These are phyloP conservation scores for Mercurialis annua DNA, from an alignment of 345 rosid genomes.

Conservation along the genomic window DNA sequence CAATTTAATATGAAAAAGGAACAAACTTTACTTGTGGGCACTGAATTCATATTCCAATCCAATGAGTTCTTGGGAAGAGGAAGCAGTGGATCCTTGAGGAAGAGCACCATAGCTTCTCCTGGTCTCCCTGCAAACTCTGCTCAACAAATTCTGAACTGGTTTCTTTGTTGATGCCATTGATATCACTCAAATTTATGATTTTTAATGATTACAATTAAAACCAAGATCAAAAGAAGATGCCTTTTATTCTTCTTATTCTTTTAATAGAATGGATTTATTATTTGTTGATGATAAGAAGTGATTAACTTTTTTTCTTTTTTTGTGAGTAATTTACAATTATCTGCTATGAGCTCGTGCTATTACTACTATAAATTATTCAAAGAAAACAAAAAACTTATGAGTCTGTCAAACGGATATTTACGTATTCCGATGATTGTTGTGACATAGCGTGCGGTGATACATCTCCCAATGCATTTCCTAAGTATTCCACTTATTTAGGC, in stretches of 20 bases:
- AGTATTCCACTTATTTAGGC: background rate
- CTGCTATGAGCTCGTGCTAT: too few relatives aligned
- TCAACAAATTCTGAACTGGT: slow-evolving; percentile 13
- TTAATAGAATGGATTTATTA: background rate
- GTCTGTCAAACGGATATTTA: background rate
- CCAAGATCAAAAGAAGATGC: background rate
- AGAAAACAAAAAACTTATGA: too few relatives aligned
- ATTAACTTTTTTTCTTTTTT: too few relatives aligned
- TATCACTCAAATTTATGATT: too few relatives aligned
- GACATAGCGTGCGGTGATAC: slow-evolving; percentile 1
- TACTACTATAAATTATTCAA: too few relatives aligned
- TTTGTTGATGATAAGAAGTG: background rate
- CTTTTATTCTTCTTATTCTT: too few relatives aligned
- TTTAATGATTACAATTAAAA: background rate
- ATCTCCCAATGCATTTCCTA: background rate
- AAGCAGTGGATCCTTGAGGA: slow-evolving; percentile 36
- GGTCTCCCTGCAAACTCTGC: slow-evolving; percentile 13
- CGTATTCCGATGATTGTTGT: background rate
- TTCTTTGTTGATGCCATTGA: slow-evolving; percentile 15
- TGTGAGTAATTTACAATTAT: slow-evolving; percentile 4
- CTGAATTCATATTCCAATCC: slow-evolving; percentile 68
- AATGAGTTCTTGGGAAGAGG: slow-evolving; percentile 68
- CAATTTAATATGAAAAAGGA: background rate
- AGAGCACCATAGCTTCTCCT: slow-evolving; percentile 42
- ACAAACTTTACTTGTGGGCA: slow-evolving; percentile 69